A percentile compares a stretch with the other conserved stretches of the same genome.
Conservation (phyloP, 1,284 basidiomycete species). For the Rhodotorula sp. region DNA sequence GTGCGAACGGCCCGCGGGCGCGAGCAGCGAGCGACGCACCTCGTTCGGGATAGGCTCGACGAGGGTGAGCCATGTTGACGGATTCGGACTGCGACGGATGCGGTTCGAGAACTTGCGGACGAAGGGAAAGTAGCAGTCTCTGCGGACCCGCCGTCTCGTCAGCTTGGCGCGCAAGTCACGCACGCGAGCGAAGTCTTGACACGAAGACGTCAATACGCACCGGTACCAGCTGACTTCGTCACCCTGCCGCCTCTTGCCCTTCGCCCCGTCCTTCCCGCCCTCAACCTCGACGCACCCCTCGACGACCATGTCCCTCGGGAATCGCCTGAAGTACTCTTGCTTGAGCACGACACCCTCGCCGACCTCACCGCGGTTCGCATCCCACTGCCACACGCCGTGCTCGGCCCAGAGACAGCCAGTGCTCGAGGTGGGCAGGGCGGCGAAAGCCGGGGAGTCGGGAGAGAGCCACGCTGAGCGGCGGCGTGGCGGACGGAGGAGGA, state of each 20-base stretch:
- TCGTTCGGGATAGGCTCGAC: constrained; percentile 88
- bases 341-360: constrained; percentile 72
- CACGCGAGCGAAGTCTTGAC: background rate
- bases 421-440: constrained; percentile 62
- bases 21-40: constrained; percentile 54
- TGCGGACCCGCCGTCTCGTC: constrained; percentile 22
- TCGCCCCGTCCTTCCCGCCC: constrained; percentile 6
- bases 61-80: constrained; percentile 60
- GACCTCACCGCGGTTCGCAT: constrained; percentile 57
- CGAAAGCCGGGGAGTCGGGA: background rate
- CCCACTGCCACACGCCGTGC: constrained; percentile 86
- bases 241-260: constrained; percentile 8
- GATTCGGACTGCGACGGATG: constrained; percentile 55
- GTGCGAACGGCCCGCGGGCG: too few species aligned
- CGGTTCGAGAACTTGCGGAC: constrained; percentile 68
- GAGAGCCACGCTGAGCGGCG: constrained; percentile 60
- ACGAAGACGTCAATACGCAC: constrained; percentile 8
- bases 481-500: constrained; percentile 40
- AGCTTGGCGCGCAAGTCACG: background rate
- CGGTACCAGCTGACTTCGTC: constrained; percentile 26
- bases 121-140: constrained; percentile 79
- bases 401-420: constrained; percentile 46
- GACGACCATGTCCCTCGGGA: constrained; percentile 65
- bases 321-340: constrained; percentile 79
- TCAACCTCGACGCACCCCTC: constrained; percentile 41